phyloP scores from a whole-genome alignment of 1,139 yeast genomes.

The Suhomyces chickasaworum region DNA sequence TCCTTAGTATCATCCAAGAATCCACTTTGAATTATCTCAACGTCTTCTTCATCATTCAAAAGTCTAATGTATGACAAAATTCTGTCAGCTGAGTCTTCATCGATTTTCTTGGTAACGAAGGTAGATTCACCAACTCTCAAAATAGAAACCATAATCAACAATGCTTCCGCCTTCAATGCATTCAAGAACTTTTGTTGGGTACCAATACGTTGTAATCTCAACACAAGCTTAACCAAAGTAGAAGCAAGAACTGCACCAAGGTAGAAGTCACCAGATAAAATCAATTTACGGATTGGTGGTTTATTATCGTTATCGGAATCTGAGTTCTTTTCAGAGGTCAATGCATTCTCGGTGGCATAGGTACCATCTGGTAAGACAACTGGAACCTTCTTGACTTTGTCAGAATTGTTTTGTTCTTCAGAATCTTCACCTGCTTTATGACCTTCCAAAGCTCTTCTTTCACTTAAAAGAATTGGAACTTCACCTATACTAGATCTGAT shows the following conservation, averaged over 20 bases:
- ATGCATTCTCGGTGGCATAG: slow-evolving; percentile 93
- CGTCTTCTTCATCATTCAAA: slow-evolving; percentile 65
- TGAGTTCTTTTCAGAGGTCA: slow-evolving; percentile 48
- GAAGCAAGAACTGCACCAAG: slow-evolving; percentile 87
- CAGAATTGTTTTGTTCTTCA: slow-evolving; percentile 24
- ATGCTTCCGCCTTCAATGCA: slow-evolving; percentile 92
- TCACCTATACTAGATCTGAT: slow-evolving; percentile 86
- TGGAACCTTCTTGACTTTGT: slow-evolving; percentile 58
- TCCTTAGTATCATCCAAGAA: slow-evolving; percentile 86
- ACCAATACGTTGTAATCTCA: slow-evolving; percentile 69
- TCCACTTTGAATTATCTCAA: slow-evolving; percentile 58
- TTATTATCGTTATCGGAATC: slow-evolving; percentile 35
- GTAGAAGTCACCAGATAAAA: slow-evolving; percentile 87
- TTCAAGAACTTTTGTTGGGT: slow-evolving; percentile 61
- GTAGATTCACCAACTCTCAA: slow-evolving; percentile 86
- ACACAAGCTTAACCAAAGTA: slow-evolving; percentile 83
- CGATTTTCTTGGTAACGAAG: slow-evolving; percentile 75
- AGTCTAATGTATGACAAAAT: slow-evolving; percentile 80
- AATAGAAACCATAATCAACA: slow-evolving; percentile 88
- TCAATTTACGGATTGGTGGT: slow-evolving; percentile 80
- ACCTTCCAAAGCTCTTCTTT: slow-evolving; percentile 50
- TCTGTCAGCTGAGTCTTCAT: slow-evolving; percentile 94
- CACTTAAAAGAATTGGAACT: slow-evolving; percentile 83
- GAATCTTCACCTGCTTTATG: slow-evolving; percentile 31
- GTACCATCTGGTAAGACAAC: slow-evolving; percentile 96